Percentiles rank a stretch among this genome's conserved stretches.
Conservation (phyloP, 2,329 filamentous ascomycete species). For the Colletotrichum sp. region DNA sequence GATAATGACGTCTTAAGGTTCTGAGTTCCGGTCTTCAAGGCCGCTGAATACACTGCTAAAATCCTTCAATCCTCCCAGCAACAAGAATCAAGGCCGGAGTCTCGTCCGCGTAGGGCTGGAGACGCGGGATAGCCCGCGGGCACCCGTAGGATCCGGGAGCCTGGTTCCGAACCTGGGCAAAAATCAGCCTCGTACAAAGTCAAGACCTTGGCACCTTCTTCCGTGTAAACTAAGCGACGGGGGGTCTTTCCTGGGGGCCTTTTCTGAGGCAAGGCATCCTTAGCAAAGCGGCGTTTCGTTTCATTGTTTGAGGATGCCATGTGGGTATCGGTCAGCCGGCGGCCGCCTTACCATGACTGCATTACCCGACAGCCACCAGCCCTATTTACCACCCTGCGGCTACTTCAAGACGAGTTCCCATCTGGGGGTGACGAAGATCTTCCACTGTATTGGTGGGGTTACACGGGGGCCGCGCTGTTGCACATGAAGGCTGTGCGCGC, state of each 20-base stretch:
- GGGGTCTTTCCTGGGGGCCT: not conserved
- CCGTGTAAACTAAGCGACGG: not conserved
- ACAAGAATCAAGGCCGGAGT: not conserved
- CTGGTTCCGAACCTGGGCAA: not conserved
- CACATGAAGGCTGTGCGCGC: not conserved
- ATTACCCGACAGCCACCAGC: not conserved
- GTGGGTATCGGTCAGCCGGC: not conserved
- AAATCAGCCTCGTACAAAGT: not conserved
- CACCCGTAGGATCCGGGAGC: not conserved
- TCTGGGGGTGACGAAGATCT: not conserved
- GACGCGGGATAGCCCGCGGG: not conserved
- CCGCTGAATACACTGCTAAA: not conserved
- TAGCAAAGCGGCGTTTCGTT: not conserved
- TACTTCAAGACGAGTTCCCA: not conserved
- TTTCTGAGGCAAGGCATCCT: not conserved
- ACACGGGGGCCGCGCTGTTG: not conserved
- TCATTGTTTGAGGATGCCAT: not conserved
- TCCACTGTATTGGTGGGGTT: not conserved
- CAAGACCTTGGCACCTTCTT: not conserved
- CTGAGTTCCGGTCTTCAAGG: not conserved
- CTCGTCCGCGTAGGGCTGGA: not conserved
- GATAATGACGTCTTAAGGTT: not conserved
- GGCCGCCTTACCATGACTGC: constrained; percentile 4
- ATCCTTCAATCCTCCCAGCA: not conserved
- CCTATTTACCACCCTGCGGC: not conserved